Evolutionary conservation across 176 grass and related monocot genomes (phyloP), one percentile per base, ranked within the genome.

Genomic region (Oryza glaberrima): DNA sequence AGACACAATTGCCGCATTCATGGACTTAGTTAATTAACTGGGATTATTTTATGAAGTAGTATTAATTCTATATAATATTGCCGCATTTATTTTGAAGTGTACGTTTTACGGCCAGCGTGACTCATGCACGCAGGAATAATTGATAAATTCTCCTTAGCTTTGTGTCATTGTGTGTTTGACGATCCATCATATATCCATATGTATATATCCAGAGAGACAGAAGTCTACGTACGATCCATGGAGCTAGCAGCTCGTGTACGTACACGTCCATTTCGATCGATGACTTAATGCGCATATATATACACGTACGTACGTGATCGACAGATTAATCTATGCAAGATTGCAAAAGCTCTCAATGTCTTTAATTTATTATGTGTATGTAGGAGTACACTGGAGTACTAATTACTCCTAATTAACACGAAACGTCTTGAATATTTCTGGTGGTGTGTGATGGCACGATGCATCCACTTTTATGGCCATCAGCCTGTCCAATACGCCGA

Each of bases 1-100:
- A 11, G 43, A 54, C 80, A 36, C 30, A 60, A 51, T 17, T 48
- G 69, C 58, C 80, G 81, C 68, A 84, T 28, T 84, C 77, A 46
- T 73, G 68, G 81, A 88, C 69, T 74, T 32, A 28, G 28, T 28
- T 28, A 32, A 32, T 32, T 46, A 34, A 84, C 17, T 58, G 2
- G 15, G 45, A 40, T 78, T 26, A 36, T 9, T 1, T 14, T 30
- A 77, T 23, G 11, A 15, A 9, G n/a, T 1, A 9, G n/a, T 1
- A 13, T 23, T 32, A 32, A 3, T 32, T 26, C 56, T n/a, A 3
- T 60, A 32, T 32, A 32, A 32, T 32, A 2, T 32, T 32, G 30
- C 30, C 30, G 30, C 30, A 32, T 32, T 32, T 32, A 32, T 32
- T 32, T 3, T 32, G 30, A 32, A 32, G 30, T 32, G 30, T 32